Evolutionary conservation across 2,329 filamentous ascomycete genomes (phyloP), one percentile per base, ranked within the genome.

Genomic region (Cadophora sp.): DNA sequence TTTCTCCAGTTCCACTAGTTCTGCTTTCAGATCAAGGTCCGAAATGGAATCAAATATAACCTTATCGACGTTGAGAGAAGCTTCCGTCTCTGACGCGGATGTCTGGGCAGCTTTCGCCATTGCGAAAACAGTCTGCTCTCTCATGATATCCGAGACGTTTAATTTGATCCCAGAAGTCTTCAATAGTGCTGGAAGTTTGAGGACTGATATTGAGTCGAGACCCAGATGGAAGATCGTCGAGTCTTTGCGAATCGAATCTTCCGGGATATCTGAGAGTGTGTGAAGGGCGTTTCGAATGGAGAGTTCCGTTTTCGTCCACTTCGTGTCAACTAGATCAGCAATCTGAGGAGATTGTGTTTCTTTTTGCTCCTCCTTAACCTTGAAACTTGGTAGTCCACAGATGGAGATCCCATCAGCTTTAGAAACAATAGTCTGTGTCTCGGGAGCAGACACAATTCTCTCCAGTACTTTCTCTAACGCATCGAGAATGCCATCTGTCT

Each of bases 121-220:
- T 1, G 88, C 84, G 1, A 79, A 75, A 24, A 96, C 83, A 0
- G 87, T 93, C 4, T 84, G 82, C 1, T 89, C 87, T 67, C 82
- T 86, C 2, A 96, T 80, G 73, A 97, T 87, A 47, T 92, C 87
- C 50, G 91, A 89, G 3, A 95, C 91, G 41, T 84, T 84, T 0
- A 97, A 77, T 14, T 80, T 78, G 8, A 97, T 78, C 0, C 83
- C 86, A 50, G 83, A 79, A 71, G 86, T 91, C 50, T 87, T 88
- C 4, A 97, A 81, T 8, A 94, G 81, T 0, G 90, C 85, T 9
- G 89, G 88, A 3, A 94, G 88, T 74, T 96, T 96, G 80, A 97
- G 96, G 1, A 93, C 91, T 70, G 90, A 95, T 77, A 97, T 97
- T 0, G 94, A 97, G 76, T 97, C 94, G 1, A 97, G 86, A 0